Percentiles rank a stretch among this genome's conserved stretches.
Evolutionary conservation across 164 flowering plant species (phyloP).

Genomic region (Liquidambar formosana): DNA sequence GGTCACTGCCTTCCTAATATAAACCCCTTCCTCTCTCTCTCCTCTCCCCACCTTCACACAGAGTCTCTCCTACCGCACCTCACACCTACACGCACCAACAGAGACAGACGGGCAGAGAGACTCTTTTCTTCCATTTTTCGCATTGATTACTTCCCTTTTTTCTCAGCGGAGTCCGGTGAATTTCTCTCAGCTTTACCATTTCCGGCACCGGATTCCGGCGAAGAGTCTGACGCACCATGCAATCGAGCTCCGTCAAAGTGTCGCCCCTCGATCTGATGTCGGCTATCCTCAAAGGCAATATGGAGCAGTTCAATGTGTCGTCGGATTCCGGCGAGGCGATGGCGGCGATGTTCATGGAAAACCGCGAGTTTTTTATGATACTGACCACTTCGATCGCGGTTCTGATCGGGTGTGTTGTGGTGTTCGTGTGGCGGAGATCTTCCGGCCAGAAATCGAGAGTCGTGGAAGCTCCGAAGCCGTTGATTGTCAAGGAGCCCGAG

Average conservation of each 20-base stretch:
- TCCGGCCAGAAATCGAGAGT: conserved; percentile 23
- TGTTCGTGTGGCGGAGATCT: conserved; percentile 65
- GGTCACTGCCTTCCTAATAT: conserved; percentile 1
- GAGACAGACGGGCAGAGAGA: background rate
- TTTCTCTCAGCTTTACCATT: background rate
- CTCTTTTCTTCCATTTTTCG: too few species aligned
- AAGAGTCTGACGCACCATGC: too few species aligned
- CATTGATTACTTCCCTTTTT: too few species aligned
- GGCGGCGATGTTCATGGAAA: conserved; percentile 47
- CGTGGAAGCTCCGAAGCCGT: conserved; percentile 40
- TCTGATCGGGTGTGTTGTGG: conserved; percentile 61
- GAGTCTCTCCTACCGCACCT: conserved; percentile 14
- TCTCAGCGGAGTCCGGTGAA: too few species aligned
- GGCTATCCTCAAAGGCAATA: conserved; percentile 50
- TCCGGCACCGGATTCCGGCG: background rate
- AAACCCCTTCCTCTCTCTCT: background rate
- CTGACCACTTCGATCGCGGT: conserved; percentile 79
- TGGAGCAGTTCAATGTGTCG: conserved; percentile 43
- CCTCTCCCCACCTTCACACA: too few species aligned
- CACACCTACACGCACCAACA: conserved; percentile 1
- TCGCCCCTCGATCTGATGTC: conserved; percentile 71
- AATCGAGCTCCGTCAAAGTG: conserved; percentile 43
- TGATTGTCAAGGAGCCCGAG: conserved; percentile 50
- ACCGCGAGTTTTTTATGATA: conserved; percentile 61
- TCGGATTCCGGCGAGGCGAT: conserved; percentile 29